Evolutionary conservation across 202 grass and related monocot species (phyloP).

Genomic region (Digitaria exilis): DNA sequence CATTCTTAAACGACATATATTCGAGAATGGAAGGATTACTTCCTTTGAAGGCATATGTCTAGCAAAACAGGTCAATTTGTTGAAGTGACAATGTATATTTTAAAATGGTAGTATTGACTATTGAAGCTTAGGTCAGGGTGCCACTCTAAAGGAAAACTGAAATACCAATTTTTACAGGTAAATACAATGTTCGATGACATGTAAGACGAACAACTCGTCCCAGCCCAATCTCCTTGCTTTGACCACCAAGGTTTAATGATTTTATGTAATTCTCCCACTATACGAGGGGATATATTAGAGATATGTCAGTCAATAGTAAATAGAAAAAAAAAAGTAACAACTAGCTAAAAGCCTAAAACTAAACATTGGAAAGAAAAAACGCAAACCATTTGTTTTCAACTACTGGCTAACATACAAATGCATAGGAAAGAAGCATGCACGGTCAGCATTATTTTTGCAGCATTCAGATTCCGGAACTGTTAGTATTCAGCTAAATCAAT

Average conservation of each 20-base stretch:
- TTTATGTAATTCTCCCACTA: too few relatives aligned
- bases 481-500: neutral
- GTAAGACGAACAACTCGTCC: too few relatives aligned
- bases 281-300: neutral
- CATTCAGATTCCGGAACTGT: neutral
- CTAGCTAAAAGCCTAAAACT: too few relatives aligned
- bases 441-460: conserved; percentile 1
- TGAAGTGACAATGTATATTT: neutral
- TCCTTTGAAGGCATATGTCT: neutral
- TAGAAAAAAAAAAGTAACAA: too few relatives aligned
- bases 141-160: neutral
- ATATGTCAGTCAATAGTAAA: too few relatives aligned
- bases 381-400: neutral
- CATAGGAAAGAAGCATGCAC: conserved; percentile 5
- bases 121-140: too few relatives aligned
- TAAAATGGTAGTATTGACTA: too few relatives aligned
- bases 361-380: too few relatives aligned
- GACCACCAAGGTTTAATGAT: too few relatives aligned
- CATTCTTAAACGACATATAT: too few relatives aligned
- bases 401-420: neutral
- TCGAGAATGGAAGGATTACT: too few relatives aligned
- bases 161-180: neutral
- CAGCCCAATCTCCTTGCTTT: too few relatives aligned
- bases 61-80: neutral
- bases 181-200: neutral